Base-by-base conservation (phyloP, 2,329 filamentous ascomycete genomes). In the Allantophomopsis lycopodina region DNA sequence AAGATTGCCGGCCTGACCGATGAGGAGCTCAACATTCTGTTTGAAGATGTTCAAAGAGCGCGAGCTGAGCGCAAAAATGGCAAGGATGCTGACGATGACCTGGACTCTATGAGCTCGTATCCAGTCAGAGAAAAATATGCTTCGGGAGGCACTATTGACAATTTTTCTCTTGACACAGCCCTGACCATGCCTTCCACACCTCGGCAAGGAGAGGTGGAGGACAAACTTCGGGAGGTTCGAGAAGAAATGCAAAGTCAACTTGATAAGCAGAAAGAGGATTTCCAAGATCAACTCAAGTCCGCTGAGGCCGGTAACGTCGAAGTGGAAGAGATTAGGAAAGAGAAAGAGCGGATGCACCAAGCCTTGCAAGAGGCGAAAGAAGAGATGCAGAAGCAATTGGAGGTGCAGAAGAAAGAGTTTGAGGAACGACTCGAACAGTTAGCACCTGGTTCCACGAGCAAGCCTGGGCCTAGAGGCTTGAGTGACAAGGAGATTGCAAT, bases 131-230 rank as follows among this genome's bases (percentile, higher is more conserved):
- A 98, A 51, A 96, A 96, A 55, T 96, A 96, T 59, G 75, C 94
- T 64, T 95, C 88, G 2, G 91, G 83, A 40, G 89, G 89, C 2
- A 95, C 89, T 0, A 71, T 96, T 39, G 91, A 98, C 60, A 95
- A 94, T 55, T 91, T 95, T 53, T 96, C 89, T 2, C 68, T 98
- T 13, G 91, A 98, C 56, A 98, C 91, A 1, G 82, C 80, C 11
- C 68, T 98, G 38, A 98, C 91, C 0, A 87, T 95, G 70, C 91
- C 91, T 2, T 93, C 87, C 0, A 96, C 89, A 0, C 91, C 91
- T 2, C 83, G 76, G 44, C 78, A 82, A 44, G 74, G 72, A 17
- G 85, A 88, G 41, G 73, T 78, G 0, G 86, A 89, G 36, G 81
- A 89, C 18, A 74, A 71, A 44, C 64, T 94, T 46, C 78, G 76